phyloP scores from a whole-genome alignment of 2,329 filamentous ascomycete genomes.

The Colletotrichum sp. region DNA sequence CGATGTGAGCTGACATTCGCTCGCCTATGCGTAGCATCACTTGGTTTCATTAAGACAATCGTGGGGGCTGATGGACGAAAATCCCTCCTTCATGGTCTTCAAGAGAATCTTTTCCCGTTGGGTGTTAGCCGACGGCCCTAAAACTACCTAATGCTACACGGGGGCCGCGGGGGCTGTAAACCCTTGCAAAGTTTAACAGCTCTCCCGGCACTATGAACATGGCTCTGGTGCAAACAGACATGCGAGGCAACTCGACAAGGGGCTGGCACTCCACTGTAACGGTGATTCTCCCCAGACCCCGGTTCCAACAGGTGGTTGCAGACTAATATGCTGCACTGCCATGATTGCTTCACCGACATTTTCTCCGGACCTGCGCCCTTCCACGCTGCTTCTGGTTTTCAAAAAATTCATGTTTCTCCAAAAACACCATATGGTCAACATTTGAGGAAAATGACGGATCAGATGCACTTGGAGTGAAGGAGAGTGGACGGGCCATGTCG shows the following conservation, averaged over 20 bases:
- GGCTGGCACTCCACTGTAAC: neutral
- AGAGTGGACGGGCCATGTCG: neutral
- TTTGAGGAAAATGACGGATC: neutral
- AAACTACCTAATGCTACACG: neutral
- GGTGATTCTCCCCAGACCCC: neutral
- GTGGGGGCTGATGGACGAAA: neutral
- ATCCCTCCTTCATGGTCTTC: neutral
- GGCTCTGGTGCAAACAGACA: neutral
- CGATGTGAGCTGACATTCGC: neutral
- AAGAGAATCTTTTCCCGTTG: neutral
- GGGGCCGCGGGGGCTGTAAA: neutral
- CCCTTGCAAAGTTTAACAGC: neutral
- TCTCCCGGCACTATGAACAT: neutral
- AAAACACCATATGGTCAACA: neutral
- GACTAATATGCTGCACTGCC: neutral
- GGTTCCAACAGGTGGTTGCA: neutral
- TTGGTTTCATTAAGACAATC: neutral
- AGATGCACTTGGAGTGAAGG: neutral
- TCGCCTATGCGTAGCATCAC: neutral
- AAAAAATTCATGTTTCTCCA: neutral
- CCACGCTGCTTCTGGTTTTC: neutral
- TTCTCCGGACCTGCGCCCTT: neutral
- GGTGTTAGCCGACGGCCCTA: neutral
- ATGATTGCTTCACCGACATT: neutral
- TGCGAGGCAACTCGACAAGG: neutral